Conservation (phyloP, 2,329 filamentous ascomycete species). For the Alternaria sp. region DNA sequence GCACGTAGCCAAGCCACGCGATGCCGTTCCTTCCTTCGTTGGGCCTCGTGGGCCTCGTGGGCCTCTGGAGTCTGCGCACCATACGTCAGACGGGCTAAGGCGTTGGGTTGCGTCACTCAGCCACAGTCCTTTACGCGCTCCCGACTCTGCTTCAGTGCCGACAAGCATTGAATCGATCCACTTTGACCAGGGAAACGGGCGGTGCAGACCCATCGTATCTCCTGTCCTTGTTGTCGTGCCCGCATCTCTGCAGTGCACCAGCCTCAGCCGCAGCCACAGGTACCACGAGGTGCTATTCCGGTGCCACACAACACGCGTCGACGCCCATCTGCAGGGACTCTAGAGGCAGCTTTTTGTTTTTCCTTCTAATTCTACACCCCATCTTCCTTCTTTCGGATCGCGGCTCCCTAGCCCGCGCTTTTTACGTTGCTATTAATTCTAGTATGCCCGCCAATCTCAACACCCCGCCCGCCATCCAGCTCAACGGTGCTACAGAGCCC, state of each 20-base stretch:
- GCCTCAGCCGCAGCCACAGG: slow-evolving; percentile 42
- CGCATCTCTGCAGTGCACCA: slow-evolving; percentile 27
- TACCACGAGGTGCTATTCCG: slow-evolving; percentile 22
- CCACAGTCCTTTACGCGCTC: slow-evolving; percentile 31
- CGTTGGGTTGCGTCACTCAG: slow-evolving; percentile 35
- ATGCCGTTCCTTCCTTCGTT: slow-evolving; percentile 28
- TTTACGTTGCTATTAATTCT: slow-evolving; percentile 22
- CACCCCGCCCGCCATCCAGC: slow-evolving; percentile 42
- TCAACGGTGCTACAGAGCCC: slow-evolving; percentile 46
- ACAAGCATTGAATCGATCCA: slow-evolving; percentile 28
- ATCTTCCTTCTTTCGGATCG: slow-evolving; percentile 13
- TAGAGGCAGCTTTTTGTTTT: slow-evolving; percentile 9
- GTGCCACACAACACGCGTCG: slow-evolving; percentile 46
- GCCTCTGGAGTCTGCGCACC: neutral
- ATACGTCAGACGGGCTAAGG: slow-evolving; percentile 23
- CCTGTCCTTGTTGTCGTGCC: slow-evolving; percentile 19
- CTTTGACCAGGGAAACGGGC: slow-evolving; percentile 22
- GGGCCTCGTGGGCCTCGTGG: slow-evolving; percentile 5
- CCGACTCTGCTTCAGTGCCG: slow-evolving; percentile 26
- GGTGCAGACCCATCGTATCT: slow-evolving; percentile 21
- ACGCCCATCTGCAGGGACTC: slow-evolving; percentile 14
- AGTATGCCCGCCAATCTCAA: slow-evolving; percentile 35
- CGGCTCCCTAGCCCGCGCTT: slow-evolving; percentile 16
- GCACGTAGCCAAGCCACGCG: slow-evolving; percentile 22
- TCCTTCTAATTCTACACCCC: slow-evolving; percentile 12